Base-by-base conservation (phyloP, 2,329 filamentous ascomycete genomes). In the Fusarium sublunatum region DNA sequence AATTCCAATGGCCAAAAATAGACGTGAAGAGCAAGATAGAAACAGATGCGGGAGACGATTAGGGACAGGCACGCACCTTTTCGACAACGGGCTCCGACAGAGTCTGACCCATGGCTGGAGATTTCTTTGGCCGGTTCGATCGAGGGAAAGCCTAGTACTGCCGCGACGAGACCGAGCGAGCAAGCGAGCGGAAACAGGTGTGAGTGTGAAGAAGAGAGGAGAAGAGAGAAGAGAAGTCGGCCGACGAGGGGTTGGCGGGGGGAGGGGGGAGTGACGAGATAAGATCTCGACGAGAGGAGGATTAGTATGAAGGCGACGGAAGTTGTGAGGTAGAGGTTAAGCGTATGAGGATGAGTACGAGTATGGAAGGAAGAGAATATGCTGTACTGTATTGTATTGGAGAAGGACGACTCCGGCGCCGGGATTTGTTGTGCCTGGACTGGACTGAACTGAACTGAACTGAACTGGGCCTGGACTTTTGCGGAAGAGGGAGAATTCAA, bases 81-180 rank as follows among this genome's bases (percentile, higher is more conserved):
- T 98, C 95, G 79, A 97, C 91, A 75, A 99, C 93, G 74, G 95
- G 95, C 85, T 99, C 95, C 75, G 94, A 98, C 76, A 99, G 89
- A 80, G 95, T 99, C 86, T 99, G 95, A 87, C 95, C 95, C 95
- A 99, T 99, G 81, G 66, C 68, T 74, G 51, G 50, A 62, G 42
- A 52, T 64, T 59, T 47, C 52, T 56, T 36, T 64, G 51, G 40
- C 59, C 53, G 61, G 50, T 69, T 69, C 67, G 67, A 60, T 66
- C 63, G 70, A 67, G 46, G 70, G 65, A 66, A 61, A 64, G 69
- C 69, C 70, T 67, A 64, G 44, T 51, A 53, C 56, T 55, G 64
- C 61, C 51, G 47, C 41, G 67, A 65, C 58, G 46, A 61, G 54
- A 50, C 53, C 45, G 55, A 60, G 53, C 49, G 53, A 66, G 53